These are phyloP conservation scores for Backusella tuberculispora DNA, from an alignment of 192 early-diverging fungal species.

Conservation along the genomic window DNA sequence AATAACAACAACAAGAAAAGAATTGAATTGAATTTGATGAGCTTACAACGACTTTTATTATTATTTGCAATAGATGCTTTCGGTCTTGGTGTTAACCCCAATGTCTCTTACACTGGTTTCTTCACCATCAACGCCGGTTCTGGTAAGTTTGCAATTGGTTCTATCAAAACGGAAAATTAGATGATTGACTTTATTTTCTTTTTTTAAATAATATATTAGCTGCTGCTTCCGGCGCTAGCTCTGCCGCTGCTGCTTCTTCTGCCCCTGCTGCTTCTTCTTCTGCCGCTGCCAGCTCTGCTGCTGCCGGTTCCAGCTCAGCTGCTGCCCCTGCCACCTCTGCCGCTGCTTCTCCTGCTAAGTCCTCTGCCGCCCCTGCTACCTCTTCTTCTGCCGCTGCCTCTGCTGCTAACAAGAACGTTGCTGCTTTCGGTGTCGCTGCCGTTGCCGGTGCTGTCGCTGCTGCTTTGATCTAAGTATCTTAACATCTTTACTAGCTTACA, in stretches of 20 bases:
- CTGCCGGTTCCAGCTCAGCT: not conserved
- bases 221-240: not conserved
- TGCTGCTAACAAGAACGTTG: conserved; percentile 19
- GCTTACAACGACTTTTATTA: not conserved
- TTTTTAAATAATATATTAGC: not conserved
- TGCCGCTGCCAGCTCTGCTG: conserved; percentile 2
- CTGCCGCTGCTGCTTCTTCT: conserved; percentile 15
- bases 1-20: not conserved
- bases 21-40: not conserved
- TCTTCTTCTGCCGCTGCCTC: not conserved
- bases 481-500: conserved; percentile 14
- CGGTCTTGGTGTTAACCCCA: conserved; percentile 26
- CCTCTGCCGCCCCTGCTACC: not conserved
- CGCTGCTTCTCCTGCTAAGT: not conserved
- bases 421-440: conserved; percentile 13
- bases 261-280: conserved; percentile 16
- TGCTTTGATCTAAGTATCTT: conserved; percentile 23
- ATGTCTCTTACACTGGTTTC: conserved; percentile 25
- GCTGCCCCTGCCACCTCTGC: not conserved
- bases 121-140: conserved; percentile 27
- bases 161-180: not conserved
- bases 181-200: not conserved
- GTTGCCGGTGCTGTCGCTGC: conserved; percentile 24
- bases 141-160: not conserved
- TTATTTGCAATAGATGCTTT: conserved; percentile 31